Base-by-base conservation (phyloP, 164 flowering plant genomes). In the Nelumbo lutea region DNA sequence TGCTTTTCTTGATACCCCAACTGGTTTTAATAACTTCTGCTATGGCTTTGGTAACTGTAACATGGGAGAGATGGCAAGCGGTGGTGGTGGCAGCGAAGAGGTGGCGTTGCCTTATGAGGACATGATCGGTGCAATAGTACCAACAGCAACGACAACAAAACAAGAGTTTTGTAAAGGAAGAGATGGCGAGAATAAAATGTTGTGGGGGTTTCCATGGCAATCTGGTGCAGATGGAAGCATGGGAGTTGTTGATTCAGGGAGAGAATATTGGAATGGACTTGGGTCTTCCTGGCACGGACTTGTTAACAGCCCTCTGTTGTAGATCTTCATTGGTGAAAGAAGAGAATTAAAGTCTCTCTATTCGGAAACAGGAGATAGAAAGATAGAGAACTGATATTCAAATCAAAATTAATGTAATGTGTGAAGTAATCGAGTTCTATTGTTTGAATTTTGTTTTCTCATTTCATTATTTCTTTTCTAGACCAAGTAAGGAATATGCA, bases 171-270 rank as follows among this genome's bases (percentile, higher is more conserved):
- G 69, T 57, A 73, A 76, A 45, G 70, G 62, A 1, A 62, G 61
- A 15, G 85, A 75, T 66, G 68, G 72, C 42, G 81, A 79, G 68
- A 79, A 47, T 13, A 84, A 70, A 68, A 66, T 75, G 8, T 71
- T 86, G 63, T 85, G 86, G 91, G 91, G 95, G 1, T 76, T 81
- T 67, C 89, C 88, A 41, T 87, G 92, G 92, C 89, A 88, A 70
- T 62, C 57, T 71, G 73, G 70, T 63, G 87, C 79, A 41, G 85
- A 79, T 38, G 69, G 72, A 14, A 72, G 41, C 70, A 68, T 84
- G 81, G 84, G 67, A 53, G 80, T 69, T 39, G 10, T 79, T 65
- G 86, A 84, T 65, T 57, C 83, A 62, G 83, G 75, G 41, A 83
- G 83, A 80, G 88, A 78, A 50, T 82, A 83, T 73, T 87, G 95